phyloP scores from a whole-genome alignment of 352 stramenopile genomes.

The Phytophthora capsici region DNA sequence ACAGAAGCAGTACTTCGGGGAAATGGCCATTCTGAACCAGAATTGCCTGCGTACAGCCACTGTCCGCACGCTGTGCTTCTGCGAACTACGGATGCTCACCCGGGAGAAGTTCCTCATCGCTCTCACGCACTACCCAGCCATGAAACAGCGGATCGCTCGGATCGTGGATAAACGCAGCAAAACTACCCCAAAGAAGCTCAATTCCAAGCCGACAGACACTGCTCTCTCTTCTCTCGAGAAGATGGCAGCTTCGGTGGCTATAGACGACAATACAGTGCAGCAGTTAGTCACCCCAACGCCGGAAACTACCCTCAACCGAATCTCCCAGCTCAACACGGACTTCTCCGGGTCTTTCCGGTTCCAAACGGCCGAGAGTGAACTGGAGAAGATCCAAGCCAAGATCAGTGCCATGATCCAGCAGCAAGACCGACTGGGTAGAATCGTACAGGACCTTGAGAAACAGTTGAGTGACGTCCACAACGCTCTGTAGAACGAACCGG shows the following conservation, averaged over 20 bases:
- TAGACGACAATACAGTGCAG: constrained; percentile 61
- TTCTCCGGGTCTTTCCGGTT: constrained; percentile 80
- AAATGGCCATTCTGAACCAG: constrained; percentile 84
- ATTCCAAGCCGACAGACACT: constrained; percentile 30
- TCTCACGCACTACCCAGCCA: constrained; percentile 71
- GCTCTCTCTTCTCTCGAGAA: constrained; percentile 58
- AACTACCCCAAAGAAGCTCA: constrained; percentile 35
- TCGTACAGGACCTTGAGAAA: constrained; percentile 56
- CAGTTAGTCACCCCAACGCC: constrained; percentile 49
- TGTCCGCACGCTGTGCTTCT: constrained; percentile 82
- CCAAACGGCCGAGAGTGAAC: constrained; percentile 66
- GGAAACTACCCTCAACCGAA: constrained; percentile 69
- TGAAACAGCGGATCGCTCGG: constrained; percentile 80
- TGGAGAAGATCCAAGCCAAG: constrained; percentile 79
- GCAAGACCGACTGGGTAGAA: constrained; percentile 53
- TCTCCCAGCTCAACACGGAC: constrained; percentile 90
- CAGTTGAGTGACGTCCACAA: constrained; percentile 26
- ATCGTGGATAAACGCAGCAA: constrained; percentile 75
- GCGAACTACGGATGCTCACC: constrained; percentile 81
- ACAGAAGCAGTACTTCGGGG: constrained; percentile 86
- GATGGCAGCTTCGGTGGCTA: constrained; percentile 51
- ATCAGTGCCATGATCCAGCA: constrained; percentile 63
- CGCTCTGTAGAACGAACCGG: not conserved
- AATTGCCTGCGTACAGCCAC: constrained; percentile 76
- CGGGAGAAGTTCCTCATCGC: constrained; percentile 81